Evolutionary conservation across 768 basidiomycete species (phyloP).

Genomic region (Xerocomus spinulosus): DNA sequence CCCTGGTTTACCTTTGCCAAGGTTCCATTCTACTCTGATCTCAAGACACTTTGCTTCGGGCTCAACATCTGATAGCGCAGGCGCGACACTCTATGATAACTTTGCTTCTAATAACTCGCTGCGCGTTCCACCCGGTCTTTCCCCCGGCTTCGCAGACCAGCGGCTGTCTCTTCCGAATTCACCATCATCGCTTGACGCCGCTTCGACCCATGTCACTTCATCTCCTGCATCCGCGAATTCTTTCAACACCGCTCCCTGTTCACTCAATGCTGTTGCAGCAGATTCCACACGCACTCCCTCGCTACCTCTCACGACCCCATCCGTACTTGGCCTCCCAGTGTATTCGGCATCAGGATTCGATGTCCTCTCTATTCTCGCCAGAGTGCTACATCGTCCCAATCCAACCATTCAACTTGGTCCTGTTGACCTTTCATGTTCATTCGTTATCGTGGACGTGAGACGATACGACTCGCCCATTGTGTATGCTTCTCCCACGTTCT

Average conservation of each 20-base stretch:
- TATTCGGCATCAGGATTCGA: constrained; percentile 94
- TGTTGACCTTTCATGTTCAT: constrained; percentile 89
- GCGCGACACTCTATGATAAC: not conserved
- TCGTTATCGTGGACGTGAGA: constrained; percentile 82
- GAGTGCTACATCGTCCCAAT: constrained; percentile 69
- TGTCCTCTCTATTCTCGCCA: constrained; percentile 72
- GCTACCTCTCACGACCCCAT: constrained; percentile 23
- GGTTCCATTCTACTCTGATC: constrained; percentile 21
- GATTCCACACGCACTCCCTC: not conserved
- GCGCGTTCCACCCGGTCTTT: not conserved
- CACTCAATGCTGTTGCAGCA: constrained; percentile 2
- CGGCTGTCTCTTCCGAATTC: constrained; percentile 6
- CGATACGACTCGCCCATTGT: constrained; percentile 83
- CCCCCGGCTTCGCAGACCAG: constrained; percentile 2
- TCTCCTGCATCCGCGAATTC: constrained; percentile 4
- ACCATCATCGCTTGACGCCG: constrained; percentile 1
- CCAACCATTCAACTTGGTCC: constrained; percentile 81
- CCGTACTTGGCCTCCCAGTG: constrained; percentile 47
- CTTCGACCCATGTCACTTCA: constrained; percentile 1
- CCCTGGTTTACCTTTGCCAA: constrained; percentile 10
- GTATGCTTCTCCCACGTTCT: constrained; percentile 86
- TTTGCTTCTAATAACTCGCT: constrained; percentile 1
- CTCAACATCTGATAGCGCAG: not conserved
- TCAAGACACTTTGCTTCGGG: constrained; percentile 12
- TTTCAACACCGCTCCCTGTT: constrained; percentile 3